Conservation (phyloP, 768 basidiomycete species). For the Tricholomella constricta region DNA sequence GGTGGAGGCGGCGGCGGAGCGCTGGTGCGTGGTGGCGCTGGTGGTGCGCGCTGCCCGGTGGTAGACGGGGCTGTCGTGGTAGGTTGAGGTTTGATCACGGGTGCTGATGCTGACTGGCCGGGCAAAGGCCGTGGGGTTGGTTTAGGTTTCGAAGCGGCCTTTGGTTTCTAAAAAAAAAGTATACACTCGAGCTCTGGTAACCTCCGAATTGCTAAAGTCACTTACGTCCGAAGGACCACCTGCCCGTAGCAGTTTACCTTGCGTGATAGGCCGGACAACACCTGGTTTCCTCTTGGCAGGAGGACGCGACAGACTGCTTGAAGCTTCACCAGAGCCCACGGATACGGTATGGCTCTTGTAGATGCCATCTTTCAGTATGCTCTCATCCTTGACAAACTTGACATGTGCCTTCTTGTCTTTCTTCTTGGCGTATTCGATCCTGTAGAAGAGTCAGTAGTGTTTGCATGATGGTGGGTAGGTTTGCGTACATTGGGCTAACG, state of each 20-base stretch:
- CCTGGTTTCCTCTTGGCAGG: conserved; percentile 87
- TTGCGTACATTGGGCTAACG: conserved; percentile 77
- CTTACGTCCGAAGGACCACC: conserved; percentile 72
- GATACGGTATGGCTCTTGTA: conserved; percentile 95
- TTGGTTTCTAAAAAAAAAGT: conserved; percentile 50
- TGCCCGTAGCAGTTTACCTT: conserved; percentile 76
- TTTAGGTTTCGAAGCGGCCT: conserved; percentile 50
- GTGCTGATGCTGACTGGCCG: conserved; percentile 49
- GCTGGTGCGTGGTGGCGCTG: conserved; percentile 38
- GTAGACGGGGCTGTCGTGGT: conserved; percentile 34
- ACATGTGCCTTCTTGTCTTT: conserved; percentile 92
- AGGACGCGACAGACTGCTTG: conserved; percentile 79
- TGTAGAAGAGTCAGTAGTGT: conserved; percentile 30
- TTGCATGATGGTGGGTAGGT: not conserved
- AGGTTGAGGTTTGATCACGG: conserved; percentile 28
- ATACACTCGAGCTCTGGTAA: too few relatives aligned
- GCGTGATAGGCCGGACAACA: conserved; percentile 80
- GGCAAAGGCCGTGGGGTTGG: conserved; percentile 69
- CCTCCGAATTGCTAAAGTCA: not conserved
- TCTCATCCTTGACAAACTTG: conserved; percentile 89
- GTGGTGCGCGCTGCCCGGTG: conserved; percentile 28
- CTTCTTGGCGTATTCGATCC: conserved; percentile 92
- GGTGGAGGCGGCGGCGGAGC: conserved; percentile 45
- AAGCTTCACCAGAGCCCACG: conserved; percentile 86
- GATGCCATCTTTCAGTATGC: conserved; percentile 69